Evolutionary conservation across 2,329 filamentous ascomycete species (phyloP).

Genomic region (Aspergillus aculeatinus): DNA sequence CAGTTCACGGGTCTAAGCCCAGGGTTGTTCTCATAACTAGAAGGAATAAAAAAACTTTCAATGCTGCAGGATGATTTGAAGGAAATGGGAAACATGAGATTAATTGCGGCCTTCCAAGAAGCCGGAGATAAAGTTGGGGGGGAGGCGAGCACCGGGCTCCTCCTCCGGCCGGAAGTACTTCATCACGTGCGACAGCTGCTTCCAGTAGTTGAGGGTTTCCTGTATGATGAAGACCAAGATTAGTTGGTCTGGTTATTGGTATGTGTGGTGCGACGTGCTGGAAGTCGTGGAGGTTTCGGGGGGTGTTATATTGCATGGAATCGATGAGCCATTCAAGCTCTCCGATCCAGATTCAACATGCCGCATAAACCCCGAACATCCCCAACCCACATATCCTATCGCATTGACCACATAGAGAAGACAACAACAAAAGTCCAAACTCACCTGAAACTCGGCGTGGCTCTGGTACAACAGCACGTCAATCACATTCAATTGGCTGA

Average conservation of each 20-base stretch:
- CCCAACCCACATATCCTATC: background rate
- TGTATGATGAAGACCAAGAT: constrained; percentile 36
- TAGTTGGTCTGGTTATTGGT: constrained; percentile 6
- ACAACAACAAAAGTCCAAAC: constrained; percentile 11
- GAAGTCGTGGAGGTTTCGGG: background rate
- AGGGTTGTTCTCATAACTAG: background rate
- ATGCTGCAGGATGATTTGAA: constrained; percentile 20
- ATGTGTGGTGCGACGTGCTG: background rate
- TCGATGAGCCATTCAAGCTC: background rate
- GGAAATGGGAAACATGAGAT: constrained; percentile 23
- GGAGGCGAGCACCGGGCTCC: constrained; percentile 72
- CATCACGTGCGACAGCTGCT: constrained; percentile 92
- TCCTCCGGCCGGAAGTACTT: constrained; percentile 93
- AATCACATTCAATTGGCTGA: constrained; percentile 81
- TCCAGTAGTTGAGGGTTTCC: constrained; percentile 99
- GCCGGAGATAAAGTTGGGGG: constrained; percentile 85
- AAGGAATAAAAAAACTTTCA: constrained; percentile 14
- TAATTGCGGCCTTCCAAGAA: constrained; percentile 81
- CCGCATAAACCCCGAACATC: too few species aligned
- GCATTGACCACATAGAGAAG: too few species aligned
- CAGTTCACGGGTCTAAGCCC: constrained; percentile 4
- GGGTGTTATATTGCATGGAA: background rate
- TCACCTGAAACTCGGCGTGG: constrained; percentile 89
- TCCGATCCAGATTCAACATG: background rate
- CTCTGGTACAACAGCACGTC: constrained; percentile 90